Evolutionary conservation across 257 asterid species (phyloP).

Genomic region (Coffea eugenioides): DNA sequence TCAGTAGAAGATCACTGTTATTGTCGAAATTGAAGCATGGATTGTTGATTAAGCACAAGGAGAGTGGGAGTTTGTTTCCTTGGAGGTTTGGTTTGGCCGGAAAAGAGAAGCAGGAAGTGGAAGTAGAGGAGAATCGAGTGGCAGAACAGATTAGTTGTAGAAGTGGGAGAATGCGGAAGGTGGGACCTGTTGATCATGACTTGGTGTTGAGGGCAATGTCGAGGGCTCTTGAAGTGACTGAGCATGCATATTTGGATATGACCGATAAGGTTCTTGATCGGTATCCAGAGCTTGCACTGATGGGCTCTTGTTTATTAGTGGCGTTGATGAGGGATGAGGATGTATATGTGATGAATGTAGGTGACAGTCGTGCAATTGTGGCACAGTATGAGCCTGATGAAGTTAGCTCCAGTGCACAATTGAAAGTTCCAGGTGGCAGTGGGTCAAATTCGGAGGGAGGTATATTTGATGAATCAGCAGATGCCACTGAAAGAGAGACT

Average conservation of each 20-base stretch:
- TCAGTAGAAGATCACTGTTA: constrained; percentile 70
- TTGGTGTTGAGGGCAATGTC: constrained; percentile 86
- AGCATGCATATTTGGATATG: constrained; percentile 79
- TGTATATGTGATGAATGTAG: constrained; percentile 94
- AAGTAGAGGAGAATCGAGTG: constrained; percentile 43
- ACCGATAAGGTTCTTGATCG: constrained; percentile 90
- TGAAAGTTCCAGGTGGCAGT: constrained; percentile 35
- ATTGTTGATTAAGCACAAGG: constrained; percentile 69
- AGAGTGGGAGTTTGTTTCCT: constrained; percentile 59
- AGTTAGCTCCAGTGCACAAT: constrained; percentile 35
- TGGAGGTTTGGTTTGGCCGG: constrained; percentile 87
- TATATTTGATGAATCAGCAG: constrained; percentile 60
- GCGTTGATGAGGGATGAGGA: constrained; percentile 97
- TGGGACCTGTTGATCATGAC: constrained; percentile 75
- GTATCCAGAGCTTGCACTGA: constrained; percentile 92
- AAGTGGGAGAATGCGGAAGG: constrained; percentile 59
- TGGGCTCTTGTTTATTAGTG: constrained; percentile 96
- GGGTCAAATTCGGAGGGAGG: constrained; percentile 34
- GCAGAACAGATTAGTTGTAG: constrained; percentile 45
- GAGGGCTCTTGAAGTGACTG: constrained; percentile 84
- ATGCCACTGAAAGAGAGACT: constrained; percentile 37
- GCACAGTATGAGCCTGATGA: constrained; percentile 69
- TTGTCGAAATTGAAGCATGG: constrained; percentile 79
- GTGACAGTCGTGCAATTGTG: constrained; percentile 96
- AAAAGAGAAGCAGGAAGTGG: constrained; percentile 51